phyloP scores from a whole-genome alignment of 2,329 filamentous ascomycete genomes.

The Pezicula rhizophila region DNA sequence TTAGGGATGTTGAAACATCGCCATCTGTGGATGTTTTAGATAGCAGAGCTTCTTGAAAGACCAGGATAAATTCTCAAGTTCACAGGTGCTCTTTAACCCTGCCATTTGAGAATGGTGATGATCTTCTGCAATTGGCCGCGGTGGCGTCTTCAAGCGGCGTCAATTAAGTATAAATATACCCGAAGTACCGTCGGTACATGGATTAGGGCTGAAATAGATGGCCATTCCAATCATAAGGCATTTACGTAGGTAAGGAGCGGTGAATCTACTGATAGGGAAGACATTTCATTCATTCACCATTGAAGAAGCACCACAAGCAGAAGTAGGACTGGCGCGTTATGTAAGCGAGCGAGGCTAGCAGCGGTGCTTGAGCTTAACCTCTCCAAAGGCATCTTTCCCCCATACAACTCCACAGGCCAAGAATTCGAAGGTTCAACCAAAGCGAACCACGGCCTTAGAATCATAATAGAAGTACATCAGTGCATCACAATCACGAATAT shows the following conservation, averaged over 20 bases:
- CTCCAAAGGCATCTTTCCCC: constrained; percentile 15
- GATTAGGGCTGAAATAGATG: no score
- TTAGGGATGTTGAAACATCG: no score
- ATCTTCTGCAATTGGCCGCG: background rate
- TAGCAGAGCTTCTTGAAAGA: no score
- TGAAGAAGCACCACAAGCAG: no score
- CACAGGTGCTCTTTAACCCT: no score
- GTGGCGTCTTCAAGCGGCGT: background rate
- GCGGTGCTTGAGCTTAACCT: constrained; percentile 13
- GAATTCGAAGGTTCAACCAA: constrained; percentile 3
- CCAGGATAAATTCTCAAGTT: no score
- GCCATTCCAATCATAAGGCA: no score
- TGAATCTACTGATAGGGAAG: no score
- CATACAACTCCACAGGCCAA: constrained; percentile 20
- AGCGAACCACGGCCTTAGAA: background rate
- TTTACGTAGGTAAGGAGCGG: no score
- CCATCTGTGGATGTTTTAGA: no score
- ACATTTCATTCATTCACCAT: no score
- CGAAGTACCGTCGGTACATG: background rate
- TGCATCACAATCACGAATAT: constrained; percentile 5
- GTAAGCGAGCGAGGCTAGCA: constrained; percentile 17
- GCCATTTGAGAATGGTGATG: no score
- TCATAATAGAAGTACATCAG: background rate
- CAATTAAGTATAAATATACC: background rate
- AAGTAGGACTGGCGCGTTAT: constrained; percentile 4